These are phyloP conservation scores for Cudoniella acicularis DNA, from an alignment of 495 filamentous ascomycete species.

Conservation along the genomic window DNA sequence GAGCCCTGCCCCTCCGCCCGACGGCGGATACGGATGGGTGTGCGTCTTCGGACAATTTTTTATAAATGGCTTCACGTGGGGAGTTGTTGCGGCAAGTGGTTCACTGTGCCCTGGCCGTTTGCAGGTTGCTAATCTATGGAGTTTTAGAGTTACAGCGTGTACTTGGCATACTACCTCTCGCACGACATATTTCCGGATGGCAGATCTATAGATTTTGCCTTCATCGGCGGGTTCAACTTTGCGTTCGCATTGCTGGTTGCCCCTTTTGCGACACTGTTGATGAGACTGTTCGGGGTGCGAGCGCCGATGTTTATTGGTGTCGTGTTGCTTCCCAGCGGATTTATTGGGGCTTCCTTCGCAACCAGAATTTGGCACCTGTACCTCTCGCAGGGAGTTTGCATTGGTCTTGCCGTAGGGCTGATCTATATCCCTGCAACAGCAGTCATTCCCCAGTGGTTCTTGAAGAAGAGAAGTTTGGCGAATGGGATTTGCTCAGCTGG, in stretches of 20 bases:
- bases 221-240: conserved; percentile 63
- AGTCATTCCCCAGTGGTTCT: conserved; percentile 79
- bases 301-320: conserved; percentile 57
- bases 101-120: neutral
- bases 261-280: conserved; percentile 59
- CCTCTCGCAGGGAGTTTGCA: conserved; percentile 71
- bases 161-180: conserved; percentile 66
- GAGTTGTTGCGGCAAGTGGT: conserved; percentile 41
- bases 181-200: conserved; percentile 53
- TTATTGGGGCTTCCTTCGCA: conserved; percentile 67
- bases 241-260: conserved; percentile 56
- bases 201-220: conserved; percentile 61
- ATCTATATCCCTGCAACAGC: conserved; percentile 68
- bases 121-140: neutral
- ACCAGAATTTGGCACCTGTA: conserved; percentile 68
- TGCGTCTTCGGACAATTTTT: conserved; percentile 46
- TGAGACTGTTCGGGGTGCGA: conserved; percentile 48
- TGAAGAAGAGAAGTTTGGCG: conserved; percentile 61
- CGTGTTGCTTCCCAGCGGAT: conserved; percentile 54
- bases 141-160: conserved; percentile 62
- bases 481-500: conserved; percentile 70
- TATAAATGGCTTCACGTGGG: conserved; percentile 57
- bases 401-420: conserved; percentile 74
- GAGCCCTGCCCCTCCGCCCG: conserved; percentile 27
- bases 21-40: conserved; percentile 56